Evolutionary conservation across 2,329 filamentous ascomycete species (phyloP), one percentile per base, ranked within the genome.

Genomic region (Microcyclosporella mali): DNA sequence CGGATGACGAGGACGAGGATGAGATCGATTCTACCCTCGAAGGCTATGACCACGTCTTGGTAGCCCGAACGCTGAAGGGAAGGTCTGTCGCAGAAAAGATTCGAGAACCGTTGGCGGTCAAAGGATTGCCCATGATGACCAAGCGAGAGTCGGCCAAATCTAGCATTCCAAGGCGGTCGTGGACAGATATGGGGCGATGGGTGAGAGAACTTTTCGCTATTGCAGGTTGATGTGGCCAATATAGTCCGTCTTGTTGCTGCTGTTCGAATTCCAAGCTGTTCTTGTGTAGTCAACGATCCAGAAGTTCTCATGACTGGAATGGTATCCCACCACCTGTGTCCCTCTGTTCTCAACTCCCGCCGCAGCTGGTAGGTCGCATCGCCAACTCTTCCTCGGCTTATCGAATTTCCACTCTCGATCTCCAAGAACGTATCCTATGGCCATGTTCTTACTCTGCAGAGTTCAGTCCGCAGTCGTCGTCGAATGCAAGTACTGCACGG

Each of bases 401-500:
- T 35, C 19, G 14, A 34, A 8, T 15, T 6, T 16, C 16, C 33
- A 17, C 33, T 18, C n/a, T 44, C 21, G 14, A 39, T 31, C 10
- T 28, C 15, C 4, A 18, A 11, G 15, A 25, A 11, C 9, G 33
- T 34, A 14, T 8, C 18, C 33, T 6, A 14, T 15, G 10, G 15
- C 16, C 10, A 17, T 15, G 11, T 17, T 18, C 11, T 34, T 17
- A 38, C 34, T 27, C 43, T 41, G 15, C 33, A 29, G 11, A 46
- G 16, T 31, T 33, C 38, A 15, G 37, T 16, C 25, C 43, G 33
- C 29, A 46, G 27, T 16, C 18, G 33, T 27, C 18, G 33, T 27
- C 39, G 34, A 28, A 41, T 15, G 17, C 43, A 46, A 9, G 39
- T 16, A 29, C 33, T 34, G 21, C 43, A 46, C 15, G 43, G 39